phyloP scores from a whole-genome alignment of 352 stramenopile species.

The Pythium periplocum region DNA sequence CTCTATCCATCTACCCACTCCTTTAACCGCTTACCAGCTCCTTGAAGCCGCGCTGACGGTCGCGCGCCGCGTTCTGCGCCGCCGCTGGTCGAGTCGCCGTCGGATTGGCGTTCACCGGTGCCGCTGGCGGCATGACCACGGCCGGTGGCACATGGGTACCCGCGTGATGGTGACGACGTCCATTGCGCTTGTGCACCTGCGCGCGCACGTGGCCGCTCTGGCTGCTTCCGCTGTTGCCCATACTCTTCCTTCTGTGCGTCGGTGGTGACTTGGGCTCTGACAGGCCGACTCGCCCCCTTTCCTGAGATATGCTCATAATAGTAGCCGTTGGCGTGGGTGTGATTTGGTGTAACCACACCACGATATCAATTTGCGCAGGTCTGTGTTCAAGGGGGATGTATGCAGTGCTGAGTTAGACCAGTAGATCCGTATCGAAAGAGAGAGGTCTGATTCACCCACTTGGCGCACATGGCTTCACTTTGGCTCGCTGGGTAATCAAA shows the following conservation, averaged over 20 bases:
- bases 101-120: constrained; percentile 7
- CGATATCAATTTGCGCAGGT: no score
- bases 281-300: background rate
- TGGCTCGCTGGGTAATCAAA: background rate
- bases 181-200: constrained; percentile 9
- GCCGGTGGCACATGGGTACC: background rate
- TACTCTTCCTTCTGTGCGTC: constrained; percentile 5
- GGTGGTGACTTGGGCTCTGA: no score
- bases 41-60: constrained; percentile 55
- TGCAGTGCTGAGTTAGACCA: no score
- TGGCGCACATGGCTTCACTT: background rate
- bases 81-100: constrained; percentile 12
- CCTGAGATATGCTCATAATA: background rate
- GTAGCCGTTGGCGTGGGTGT: no score
- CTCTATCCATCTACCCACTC: background rate
- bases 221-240: constrained; percentile 74
- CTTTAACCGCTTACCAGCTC: constrained; percentile 42
- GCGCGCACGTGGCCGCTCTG: constrained; percentile 18
- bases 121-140: constrained; percentile 12
- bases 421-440: no score
- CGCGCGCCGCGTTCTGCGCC: constrained; percentile 24
- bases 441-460: background rate
- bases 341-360: no score
- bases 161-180: background rate
- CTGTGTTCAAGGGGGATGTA: no score